phyloP scores from a whole-genome alignment of 352 stramenopile species.

The Globisporangium lucens region DNA sequence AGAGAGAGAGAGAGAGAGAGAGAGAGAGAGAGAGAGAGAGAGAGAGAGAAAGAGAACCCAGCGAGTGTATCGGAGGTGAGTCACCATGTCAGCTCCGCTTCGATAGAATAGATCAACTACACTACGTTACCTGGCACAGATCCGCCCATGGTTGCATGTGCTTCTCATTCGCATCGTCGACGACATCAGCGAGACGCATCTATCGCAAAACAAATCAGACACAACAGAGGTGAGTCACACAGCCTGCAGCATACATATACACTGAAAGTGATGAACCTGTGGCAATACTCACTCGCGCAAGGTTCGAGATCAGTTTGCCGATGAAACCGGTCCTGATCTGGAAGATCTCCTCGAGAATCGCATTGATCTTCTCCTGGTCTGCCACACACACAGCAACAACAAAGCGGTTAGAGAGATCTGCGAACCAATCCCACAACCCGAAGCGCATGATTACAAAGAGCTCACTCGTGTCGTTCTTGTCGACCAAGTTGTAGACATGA shows the following conservation, averaged over 20 bases:
- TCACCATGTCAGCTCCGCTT: background rate
- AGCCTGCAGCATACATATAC: background rate
- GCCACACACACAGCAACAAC: background rate
- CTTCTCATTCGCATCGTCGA: conserved; percentile 90
- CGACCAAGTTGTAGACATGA: conserved; percentile 83
- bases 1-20: no score
- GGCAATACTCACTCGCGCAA: conserved; percentile 43
- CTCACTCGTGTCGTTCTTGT: conserved; percentile 86
- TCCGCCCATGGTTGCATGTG: conserved; percentile 88
- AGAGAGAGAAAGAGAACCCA: background rate
- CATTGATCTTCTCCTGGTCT: conserved; percentile 83
- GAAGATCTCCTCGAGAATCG: conserved; percentile 72
- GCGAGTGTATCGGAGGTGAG: conserved; percentile 6
- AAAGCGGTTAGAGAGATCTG: background rate
- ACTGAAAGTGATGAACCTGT: background rate
- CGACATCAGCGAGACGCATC: conserved; percentile 72
- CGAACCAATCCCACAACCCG: background rate
- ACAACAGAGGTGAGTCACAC: background rate
- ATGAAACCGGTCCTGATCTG: conserved; percentile 84
- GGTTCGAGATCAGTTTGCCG: conserved; percentile 81
- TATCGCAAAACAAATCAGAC: conserved; percentile 11
- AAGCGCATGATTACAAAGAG: background rate
- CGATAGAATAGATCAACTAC: background rate
- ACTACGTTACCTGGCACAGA: conserved; percentile 53
- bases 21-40: no score